Percentiles rank a stretch among this genome's conserved stretches.
phyloP scores from a whole-genome alignment of 805 yeast species.

The Myxozyma melibiosi region DNA sequence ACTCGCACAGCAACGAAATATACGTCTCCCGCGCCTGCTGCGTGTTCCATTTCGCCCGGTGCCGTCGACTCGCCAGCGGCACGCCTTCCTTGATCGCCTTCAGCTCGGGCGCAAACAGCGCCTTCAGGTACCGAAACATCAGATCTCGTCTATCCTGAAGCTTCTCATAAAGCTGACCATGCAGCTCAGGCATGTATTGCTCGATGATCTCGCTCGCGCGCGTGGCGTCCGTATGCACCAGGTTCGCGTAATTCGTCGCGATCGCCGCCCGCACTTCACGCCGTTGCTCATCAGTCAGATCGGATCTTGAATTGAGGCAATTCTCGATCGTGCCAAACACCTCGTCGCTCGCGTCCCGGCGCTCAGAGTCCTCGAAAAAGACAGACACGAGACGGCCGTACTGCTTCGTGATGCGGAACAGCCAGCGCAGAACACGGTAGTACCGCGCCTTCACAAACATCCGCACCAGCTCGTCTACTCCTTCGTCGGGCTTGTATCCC shows the following conservation, averaged over 20 bases:
- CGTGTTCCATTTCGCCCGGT: slow-evolving; percentile 32
- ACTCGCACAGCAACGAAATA: slow-evolving; percentile 31
- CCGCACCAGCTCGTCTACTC: slow-evolving; percentile 50
- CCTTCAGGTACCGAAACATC: slow-evolving; percentile 27
- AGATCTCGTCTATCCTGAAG: slow-evolving; percentile 17
- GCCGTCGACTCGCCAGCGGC: background rate
- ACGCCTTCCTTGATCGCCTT: slow-evolving; percentile 13
- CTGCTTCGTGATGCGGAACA: slow-evolving; percentile 58
- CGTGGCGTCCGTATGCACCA: slow-evolving; percentile 27
- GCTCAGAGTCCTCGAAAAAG: slow-evolving; percentile 27
- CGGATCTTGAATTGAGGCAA: slow-evolving; percentile 23
- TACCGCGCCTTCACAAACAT: slow-evolving; percentile 59
- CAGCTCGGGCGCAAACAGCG: slow-evolving; percentile 25
- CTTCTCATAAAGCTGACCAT: slow-evolving; percentile 22
- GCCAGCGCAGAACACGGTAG: slow-evolving; percentile 57
- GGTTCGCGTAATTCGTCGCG: slow-evolving; percentile 19
- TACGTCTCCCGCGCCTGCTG: slow-evolving; percentile 33
- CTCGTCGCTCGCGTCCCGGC: slow-evolving; percentile 14
- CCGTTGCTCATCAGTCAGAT: slow-evolving; percentile 21
- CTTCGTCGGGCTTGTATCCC: slow-evolving; percentile 57
- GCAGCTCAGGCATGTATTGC: slow-evolving; percentile 28
- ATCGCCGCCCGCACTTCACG: slow-evolving; percentile 25
- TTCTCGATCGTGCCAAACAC: slow-evolving; percentile 32
- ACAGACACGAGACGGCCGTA: slow-evolving; percentile 52
- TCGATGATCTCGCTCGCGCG: slow-evolving; percentile 30